Evolutionary conservation across 495 filamentous ascomycete genomes (phyloP).

Genomic region (Neurospora africana): DNA sequence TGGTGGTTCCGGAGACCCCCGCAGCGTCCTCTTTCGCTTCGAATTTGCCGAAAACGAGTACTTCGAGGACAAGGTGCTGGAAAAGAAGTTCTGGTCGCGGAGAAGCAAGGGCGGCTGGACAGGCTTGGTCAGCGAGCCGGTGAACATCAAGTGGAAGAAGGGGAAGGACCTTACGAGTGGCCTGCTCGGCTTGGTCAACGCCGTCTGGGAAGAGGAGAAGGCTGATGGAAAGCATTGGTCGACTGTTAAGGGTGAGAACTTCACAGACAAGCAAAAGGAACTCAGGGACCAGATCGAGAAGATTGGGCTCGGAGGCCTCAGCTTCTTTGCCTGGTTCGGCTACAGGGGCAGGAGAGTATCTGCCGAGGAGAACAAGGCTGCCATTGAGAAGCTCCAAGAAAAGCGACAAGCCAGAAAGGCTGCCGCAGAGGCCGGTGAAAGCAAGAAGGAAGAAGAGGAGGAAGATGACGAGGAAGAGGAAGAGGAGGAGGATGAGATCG

Average conservation of each 20-base stretch:
- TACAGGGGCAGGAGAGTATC: slow-evolving; percentile 56
- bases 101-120: slow-evolving; percentile 51
- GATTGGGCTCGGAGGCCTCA: slow-evolving; percentile 46
- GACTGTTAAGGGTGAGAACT: slow-evolving; percentile 30
- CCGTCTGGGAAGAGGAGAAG: slow-evolving; percentile 57
- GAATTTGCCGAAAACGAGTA: slow-evolving; percentile 59
- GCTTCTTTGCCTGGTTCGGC: slow-evolving; percentile 85
- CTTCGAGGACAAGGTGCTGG: slow-evolving; percentile 62
- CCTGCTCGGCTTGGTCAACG: slow-evolving; percentile 57
- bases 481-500: slow-evolving; percentile 40
- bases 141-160: slow-evolving; percentile 79
- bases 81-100: slow-evolving; percentile 85
- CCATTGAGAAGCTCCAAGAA: slow-evolving; percentile 48
- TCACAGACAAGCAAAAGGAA: slow-evolving; percentile 39
- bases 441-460: slow-evolving; percentile 43
- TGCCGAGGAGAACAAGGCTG: slow-evolving; percentile 56
- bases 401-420: slow-evolving; percentile 43
- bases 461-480: slow-evolving; percentile 45
- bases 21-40: slow-evolving; percentile 51
- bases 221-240: slow-evolving; percentile 23
- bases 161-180: slow-evolving; percentile 75
- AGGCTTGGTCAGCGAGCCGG: slow-evolving; percentile 74
- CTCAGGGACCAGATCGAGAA: slow-evolving; percentile 45
- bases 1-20: slow-evolving; percentile 48
- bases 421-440: slow-evolving; percentile 41